Evolutionary conservation across 768 basidiomycete species (phyloP).

Genomic region (Coprinellus micaceus): DNA sequence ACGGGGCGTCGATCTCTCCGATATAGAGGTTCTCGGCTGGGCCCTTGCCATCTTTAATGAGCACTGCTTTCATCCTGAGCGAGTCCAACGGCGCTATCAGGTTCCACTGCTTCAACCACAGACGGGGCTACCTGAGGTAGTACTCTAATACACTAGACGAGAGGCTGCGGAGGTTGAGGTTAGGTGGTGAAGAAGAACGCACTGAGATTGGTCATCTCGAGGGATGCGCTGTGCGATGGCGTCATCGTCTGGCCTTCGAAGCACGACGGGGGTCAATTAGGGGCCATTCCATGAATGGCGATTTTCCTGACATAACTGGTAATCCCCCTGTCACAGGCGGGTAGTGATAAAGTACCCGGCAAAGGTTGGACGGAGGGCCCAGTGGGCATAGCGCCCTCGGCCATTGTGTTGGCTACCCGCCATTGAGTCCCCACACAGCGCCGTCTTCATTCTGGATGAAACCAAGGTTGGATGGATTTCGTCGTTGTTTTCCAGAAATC

Average conservation of each 20-base stretch:
- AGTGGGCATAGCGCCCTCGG: too few species aligned
- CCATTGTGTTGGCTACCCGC: too few species aligned
- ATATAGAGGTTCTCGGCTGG: conserved; percentile 75
- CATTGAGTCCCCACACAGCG: too few species aligned
- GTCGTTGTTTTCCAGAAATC: too few species aligned
- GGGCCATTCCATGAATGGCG: neutral
- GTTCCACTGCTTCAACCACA: neutral
- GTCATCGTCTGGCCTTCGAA: neutral
- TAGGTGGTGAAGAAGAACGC: neutral
- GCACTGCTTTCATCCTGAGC: conserved; percentile 65
- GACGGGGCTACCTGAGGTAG: neutral
- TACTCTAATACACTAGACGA: too few species aligned
- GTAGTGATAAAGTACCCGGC: too few species aligned
- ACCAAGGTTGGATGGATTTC: too few species aligned
- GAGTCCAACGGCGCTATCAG: neutral
- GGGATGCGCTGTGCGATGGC: neutral
- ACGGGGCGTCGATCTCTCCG: conserved; percentile 65
- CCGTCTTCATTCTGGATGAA: too few species aligned
- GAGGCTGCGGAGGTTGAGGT: neutral
- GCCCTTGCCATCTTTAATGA: conserved; percentile 74
- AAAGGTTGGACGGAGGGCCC: too few species aligned
- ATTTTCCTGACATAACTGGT: too few species aligned
- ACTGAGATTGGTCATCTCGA: too few species aligned
- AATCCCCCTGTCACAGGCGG: too few species aligned
- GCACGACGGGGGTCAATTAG: neutral